Conservation (phyloP, 1,284 basidiomycete species). For the Sanghuangporus sanghuang region DNA sequence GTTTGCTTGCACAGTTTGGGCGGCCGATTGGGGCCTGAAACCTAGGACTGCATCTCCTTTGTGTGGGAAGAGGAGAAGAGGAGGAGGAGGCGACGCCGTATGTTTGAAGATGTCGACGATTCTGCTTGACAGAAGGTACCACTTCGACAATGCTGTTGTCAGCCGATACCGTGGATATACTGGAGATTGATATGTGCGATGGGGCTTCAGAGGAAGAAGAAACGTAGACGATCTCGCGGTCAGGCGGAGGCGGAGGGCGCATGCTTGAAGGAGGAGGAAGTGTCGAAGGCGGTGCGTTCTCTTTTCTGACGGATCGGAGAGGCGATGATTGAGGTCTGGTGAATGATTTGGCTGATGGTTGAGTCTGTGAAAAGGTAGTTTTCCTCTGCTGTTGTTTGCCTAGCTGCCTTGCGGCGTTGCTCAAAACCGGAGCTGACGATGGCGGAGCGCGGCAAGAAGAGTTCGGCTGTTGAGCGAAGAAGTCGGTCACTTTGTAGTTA, state of each 20-base stretch:
- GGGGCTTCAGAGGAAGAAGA: slow-evolving; percentile 10
- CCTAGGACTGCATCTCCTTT: neutral
- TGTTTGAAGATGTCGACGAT: neutral
- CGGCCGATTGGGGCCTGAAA: neutral
- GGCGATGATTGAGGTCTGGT: neutral
- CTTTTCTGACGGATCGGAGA: slow-evolving; percentile 9
- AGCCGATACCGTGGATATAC: neutral
- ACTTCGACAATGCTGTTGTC: neutral
- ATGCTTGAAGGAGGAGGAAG: neutral
- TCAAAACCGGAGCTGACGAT: neutral
- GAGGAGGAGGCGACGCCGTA: neutral
- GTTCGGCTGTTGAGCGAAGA: neutral
- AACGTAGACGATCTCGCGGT: slow-evolving; percentile 12
- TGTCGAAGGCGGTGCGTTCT: slow-evolving; percentile 13
- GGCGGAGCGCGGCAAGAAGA: neutral
- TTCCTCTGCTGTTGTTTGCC: neutral
- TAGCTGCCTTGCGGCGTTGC: neutral
- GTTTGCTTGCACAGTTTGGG: neutral
- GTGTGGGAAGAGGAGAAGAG: neutral
- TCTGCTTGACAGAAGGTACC: slow-evolving; percentile 1
- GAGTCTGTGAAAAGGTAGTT: neutral
- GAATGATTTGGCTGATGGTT: neutral
- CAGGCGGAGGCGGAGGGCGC: neutral
- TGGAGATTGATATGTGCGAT: slow-evolving; percentile 11
- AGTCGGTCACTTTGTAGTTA: slow-evolving; percentile 13